Base-by-base conservation (phyloP, 441 rosid species). In the Adansonia gregorii region DNA sequence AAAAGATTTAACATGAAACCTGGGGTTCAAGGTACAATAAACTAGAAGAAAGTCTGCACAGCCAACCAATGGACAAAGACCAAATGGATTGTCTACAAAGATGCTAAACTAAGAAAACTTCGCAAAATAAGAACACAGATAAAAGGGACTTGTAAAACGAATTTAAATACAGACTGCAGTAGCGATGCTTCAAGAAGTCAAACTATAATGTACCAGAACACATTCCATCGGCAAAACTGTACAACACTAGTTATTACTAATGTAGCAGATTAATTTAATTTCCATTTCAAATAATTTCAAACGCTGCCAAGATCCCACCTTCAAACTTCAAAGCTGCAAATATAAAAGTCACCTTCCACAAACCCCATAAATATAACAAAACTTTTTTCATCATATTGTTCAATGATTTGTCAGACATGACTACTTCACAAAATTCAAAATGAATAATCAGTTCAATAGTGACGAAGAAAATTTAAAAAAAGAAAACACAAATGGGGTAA, bases 381-480 rank as follows among this genome's bases (percentile, higher is more conserved):
- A 52, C 20, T 24, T 10, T 71, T 24, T 58, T 72, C 49, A 19
- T 9, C 35, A 72, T 17, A 52, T 66, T 41, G 45, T 66, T 66
- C 45, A 45, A 43, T 46, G 72, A 45, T 67, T 31, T 11, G 19
- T 67, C 54, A 20, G 55, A 67, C 48, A 48, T 11, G 41, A 31
- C n/a, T 3, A 67, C 72, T 68, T 68, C 72, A 46, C 72, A 68
- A 46, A 68, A 20, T 20, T 48, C 55, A 68, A 68, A 67, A 67
- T 43, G 31, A 35, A 15, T n/a, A 63, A 65, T 41, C 70, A 41
- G 70, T 65, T 65, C 70, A 65, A 65, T 2, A 43, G 15, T 41
- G 51, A 59, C 22, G 2, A 39, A 4, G 2, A 24, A 65, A 65
- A 56, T 17, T n/a, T 17, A 3, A 22, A 49, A 49, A 9, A 49